These are phyloP conservation scores for Penicillium concentricum DNA, from an alignment of 2,329 filamentous ascomycete species.

Conservation along the genomic window DNA sequence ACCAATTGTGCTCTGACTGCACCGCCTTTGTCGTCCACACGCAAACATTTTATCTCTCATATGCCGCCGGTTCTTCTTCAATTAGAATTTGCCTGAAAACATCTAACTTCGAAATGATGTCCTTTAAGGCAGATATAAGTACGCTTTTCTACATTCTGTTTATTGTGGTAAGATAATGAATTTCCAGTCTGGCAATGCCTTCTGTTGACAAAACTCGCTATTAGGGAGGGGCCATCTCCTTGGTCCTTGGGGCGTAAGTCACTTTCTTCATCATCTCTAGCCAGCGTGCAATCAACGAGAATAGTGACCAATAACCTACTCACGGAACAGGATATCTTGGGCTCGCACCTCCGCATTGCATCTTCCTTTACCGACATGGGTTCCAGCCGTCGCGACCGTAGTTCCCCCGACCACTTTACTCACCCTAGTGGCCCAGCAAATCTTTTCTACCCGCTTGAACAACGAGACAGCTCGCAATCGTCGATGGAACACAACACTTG, in stretches of 20 bases:
- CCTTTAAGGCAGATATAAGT: neutral
- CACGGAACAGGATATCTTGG: conserved; percentile 28
- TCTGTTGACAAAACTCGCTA: neutral
- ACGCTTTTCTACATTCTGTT: neutral
- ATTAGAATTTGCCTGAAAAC: too few relatives aligned
- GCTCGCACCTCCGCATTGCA: conserved; percentile 20
- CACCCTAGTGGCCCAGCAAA: conserved; percentile 5
- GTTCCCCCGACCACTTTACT: conserved; percentile 14
- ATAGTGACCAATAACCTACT: conserved; percentile 2
- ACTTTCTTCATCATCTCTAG: neutral
- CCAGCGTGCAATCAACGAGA: neutral
- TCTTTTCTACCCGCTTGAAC: neutral
- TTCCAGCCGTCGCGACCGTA: conserved; percentile 25
- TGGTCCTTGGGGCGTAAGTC: conserved; percentile 23
- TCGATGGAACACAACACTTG: too few relatives aligned
- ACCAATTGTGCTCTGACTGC: too few relatives aligned
- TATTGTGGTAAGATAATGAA: too few relatives aligned
- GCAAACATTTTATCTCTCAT: too few relatives aligned
- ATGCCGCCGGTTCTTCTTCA: too few relatives aligned
- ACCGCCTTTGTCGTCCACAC: too few relatives aligned
- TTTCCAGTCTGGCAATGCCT: neutral
- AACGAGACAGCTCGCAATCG: too few relatives aligned
- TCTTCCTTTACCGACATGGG: conserved; percentile 27
- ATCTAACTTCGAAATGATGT: neutral
- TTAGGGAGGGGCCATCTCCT: conserved; percentile 4